Conservation (phyloP, 805 yeast genomes). For the Candida alai region DNA sequence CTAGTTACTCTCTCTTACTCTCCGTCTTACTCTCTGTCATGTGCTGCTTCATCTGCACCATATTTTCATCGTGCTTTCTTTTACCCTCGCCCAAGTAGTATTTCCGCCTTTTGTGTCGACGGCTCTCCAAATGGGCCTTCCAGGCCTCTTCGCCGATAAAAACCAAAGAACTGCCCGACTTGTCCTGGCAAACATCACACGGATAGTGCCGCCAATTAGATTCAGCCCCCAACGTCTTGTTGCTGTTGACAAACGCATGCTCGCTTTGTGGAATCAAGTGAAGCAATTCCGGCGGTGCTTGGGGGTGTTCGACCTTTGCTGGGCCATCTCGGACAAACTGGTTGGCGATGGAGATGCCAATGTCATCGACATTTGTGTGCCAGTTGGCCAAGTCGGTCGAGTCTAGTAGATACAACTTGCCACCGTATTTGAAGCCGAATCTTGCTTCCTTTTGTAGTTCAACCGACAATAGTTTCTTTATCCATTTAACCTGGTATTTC, state of each 20-base stretch:
- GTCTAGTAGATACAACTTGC: constrained; percentile 64
- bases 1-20: too few species aligned
- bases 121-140: constrained; percentile 62
- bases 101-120: constrained; percentile 59
- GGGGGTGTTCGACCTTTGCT: constrained; percentile 17
- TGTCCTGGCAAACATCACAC: constrained; percentile 65
- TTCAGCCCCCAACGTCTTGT: constrained; percentile 35
- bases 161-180: constrained; percentile 51
- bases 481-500: constrained; percentile 87
- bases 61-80: constrained; percentile 19
- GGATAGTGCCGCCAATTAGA: constrained; percentile 61
- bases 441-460: constrained; percentile 50
- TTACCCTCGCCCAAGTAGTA: constrained; percentile 46
- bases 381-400: constrained; percentile 70
- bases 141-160: constrained; percentile 73
- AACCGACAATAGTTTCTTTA: constrained; percentile 61
- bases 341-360: constrained; percentile 52
- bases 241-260: constrained; percentile 17
- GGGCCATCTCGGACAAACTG: constrained; percentile 31
- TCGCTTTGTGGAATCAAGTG: constrained; percentile 14
- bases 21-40: constrained; percentile 1
- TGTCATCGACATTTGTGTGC: constrained; percentile 49
- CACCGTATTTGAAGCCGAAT: constrained; percentile 52
- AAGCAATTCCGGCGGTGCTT: constrained; percentile 25
- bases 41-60: background rate